These are phyloP conservation scores for Russula dissimulans DNA, from an alignment of 768 basidiomycete species.

Conservation along the genomic window DNA sequence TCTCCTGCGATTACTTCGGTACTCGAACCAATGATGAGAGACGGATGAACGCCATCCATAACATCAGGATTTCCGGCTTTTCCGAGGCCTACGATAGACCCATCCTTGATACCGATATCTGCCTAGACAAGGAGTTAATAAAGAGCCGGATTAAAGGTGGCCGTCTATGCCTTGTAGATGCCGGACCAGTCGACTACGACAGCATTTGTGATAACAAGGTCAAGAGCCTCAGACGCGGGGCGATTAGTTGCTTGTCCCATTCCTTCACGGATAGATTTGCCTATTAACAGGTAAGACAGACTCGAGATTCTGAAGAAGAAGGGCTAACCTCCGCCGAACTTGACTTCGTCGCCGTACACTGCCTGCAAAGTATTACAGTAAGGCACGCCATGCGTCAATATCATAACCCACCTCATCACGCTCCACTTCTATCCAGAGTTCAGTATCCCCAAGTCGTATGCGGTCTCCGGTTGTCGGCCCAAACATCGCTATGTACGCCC, in stretches of 20 bases:
- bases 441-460: conserved; percentile 81
- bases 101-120: conserved; percentile 86
- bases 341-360: conserved; percentile 91
- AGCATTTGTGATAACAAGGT: conserved; percentile 92
- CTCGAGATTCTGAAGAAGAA: neutral
- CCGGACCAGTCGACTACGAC: conserved; percentile 92
- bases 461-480: conserved; percentile 91
- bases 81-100: conserved; percentile 80
- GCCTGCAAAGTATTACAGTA: conserved; percentile 38
- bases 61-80: conserved; percentile 96
- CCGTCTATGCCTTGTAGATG: conserved; percentile 69
- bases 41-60: conserved; percentile 68
- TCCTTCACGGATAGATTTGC: conserved; percentile 91
- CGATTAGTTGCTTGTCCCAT: conserved; percentile 88
- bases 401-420: conserved; percentile 50
- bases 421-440: conserved; percentile 89
- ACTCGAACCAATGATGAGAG: conserved; percentile 76
- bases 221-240: conserved; percentile 58
- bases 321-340: conserved; percentile 83
- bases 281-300: conserved; percentile 29
- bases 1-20: conserved; percentile 97
- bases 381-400: neutral
- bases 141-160: neutral
- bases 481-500: conserved; percentile 86
- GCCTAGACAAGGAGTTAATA: conserved; percentile 43